Conservation (phyloP, 371 early-diverging fungal genomes). For the Basidiobolus heterosporus region DNA sequence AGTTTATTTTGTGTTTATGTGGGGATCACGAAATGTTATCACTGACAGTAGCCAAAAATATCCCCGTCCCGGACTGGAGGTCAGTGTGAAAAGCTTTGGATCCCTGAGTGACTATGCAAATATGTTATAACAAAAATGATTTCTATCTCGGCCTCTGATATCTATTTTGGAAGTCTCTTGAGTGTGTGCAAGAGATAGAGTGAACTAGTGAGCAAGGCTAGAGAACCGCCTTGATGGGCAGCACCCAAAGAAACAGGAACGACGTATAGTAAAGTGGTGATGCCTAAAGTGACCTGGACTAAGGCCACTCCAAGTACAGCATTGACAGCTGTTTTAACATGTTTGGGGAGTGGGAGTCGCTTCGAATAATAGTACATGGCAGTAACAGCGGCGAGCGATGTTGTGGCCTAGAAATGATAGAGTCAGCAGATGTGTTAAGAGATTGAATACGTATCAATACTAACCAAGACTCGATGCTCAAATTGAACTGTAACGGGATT, state of each 20-base stretch:
- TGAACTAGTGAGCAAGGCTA: slow-evolving; percentile 67
- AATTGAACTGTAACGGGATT: slow-evolving; percentile 92
- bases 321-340: slow-evolving; percentile 46
- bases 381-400: slow-evolving; percentile 53
- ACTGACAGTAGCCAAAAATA: too few species aligned
- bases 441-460: slow-evolving; percentile 8
- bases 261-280: slow-evolving; percentile 76
- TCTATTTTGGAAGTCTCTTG: slow-evolving; percentile 7
- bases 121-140: background rate
- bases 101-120: too few species aligned
- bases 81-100: too few species aligned
- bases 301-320: slow-evolving; percentile 53
- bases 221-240: slow-evolving; percentile 87
- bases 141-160: background rate
- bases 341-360: slow-evolving; percentile 47
- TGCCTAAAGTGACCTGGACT: slow-evolving; percentile 74
- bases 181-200: slow-evolving; percentile 68
- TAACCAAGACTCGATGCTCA: slow-evolving; percentile 71
- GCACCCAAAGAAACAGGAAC: slow-evolving; percentile 88
- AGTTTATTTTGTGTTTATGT: too few species aligned
- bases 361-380: slow-evolving; percentile 59
- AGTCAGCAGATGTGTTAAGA: background rate
- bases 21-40: too few species aligned
- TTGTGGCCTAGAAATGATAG: slow-evolving; percentile 36
- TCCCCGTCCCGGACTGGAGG: too few species aligned